phyloP scores from a whole-genome alignment of 2,329 filamentous ascomycete genomes.

The Colletotrichum sp. region DNA sequence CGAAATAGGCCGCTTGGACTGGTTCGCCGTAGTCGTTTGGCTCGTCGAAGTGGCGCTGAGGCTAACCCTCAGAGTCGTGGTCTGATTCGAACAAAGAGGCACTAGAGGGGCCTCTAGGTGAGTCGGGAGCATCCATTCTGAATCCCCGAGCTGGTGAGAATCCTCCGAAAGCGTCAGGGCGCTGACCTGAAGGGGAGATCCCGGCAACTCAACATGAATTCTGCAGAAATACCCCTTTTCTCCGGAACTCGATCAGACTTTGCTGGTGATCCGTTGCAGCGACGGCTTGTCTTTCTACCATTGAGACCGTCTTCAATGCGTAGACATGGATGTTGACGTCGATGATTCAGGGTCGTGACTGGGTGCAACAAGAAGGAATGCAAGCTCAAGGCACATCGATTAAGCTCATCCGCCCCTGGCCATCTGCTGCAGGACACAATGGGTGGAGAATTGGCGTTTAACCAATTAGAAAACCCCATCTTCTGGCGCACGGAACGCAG shows the following conservation, averaged over 20 bases:
- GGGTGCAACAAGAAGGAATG: not conserved
- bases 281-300: accelerated
- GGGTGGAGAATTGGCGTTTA: not conserved
- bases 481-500: not conserved
- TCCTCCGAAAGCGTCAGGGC: conserved; percentile 10
- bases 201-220: not conserved
- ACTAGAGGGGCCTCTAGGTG: not conserved
- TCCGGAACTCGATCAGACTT: not conserved
- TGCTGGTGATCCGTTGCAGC: not conserved
- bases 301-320: not conserved
- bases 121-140: conserved; percentile 1
- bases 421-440: not conserved
- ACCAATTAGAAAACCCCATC: not conserved
- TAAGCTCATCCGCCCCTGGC: conserved; percentile 13
- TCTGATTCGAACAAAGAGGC: not conserved
- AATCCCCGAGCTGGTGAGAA: not conserved
- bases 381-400: not conserved
- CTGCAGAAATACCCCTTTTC: not conserved
- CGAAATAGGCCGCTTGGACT: not conserved
- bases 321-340: not conserved
- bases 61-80: not conserved
- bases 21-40: not conserved
- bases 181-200: not conserved
- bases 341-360: not conserved
- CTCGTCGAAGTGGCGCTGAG: not conserved